phyloP scores from a whole-genome alignment of 1,284 basidiomycete species.

The Trichosporon sp. region DNA sequence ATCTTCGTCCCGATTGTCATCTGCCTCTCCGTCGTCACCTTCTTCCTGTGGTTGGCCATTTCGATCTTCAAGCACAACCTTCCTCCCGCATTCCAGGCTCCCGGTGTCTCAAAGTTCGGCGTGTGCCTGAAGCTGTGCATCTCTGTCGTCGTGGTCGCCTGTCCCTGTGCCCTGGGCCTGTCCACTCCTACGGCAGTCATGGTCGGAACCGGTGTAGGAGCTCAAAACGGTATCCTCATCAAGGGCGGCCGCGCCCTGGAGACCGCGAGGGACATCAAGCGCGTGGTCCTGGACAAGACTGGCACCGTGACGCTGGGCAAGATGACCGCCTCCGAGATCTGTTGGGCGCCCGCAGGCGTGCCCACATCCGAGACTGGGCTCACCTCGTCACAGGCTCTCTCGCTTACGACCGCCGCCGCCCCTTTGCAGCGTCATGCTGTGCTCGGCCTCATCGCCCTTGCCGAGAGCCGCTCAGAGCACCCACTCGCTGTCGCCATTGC shows the following conservation, averaged over 20 bases:
- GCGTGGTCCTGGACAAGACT: constrained; percentile 92
- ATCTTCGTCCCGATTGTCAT: constrained; percentile 93
- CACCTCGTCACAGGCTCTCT: constrained; percentile 37
- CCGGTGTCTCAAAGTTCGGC: constrained; percentile 78
- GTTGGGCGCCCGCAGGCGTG: constrained; percentile 59
- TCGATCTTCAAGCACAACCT: constrained; percentile 60
- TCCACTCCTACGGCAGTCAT: constrained; percentile 98
- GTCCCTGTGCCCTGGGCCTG: constrained; percentile 93
- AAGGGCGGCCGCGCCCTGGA: constrained; percentile 94
- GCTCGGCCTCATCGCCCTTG: constrained; percentile 74
- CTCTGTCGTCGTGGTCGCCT: constrained; percentile 95
- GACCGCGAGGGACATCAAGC: constrained; percentile 73
- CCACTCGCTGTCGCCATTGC: constrained; percentile 91
- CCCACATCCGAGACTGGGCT: constrained; percentile 16
- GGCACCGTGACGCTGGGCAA: constrained; percentile 92
- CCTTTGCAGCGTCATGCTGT: constrained; percentile 56
- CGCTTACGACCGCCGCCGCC: constrained; percentile 39
- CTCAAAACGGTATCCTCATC: constrained; percentile 94
- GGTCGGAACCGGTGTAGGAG: constrained; percentile 98
- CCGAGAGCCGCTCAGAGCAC: constrained; percentile 90
- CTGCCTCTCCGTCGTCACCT: constrained; percentile 71
- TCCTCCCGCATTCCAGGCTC: constrained; percentile 74
- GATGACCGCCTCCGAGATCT: constrained; percentile 63
- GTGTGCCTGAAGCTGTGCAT: constrained; percentile 97
- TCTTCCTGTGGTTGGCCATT: constrained; percentile 76